These are phyloP conservation scores for Aspergillus unguis DNA, from an alignment of 2,329 filamentous ascomycete species.

Conservation along the genomic window DNA sequence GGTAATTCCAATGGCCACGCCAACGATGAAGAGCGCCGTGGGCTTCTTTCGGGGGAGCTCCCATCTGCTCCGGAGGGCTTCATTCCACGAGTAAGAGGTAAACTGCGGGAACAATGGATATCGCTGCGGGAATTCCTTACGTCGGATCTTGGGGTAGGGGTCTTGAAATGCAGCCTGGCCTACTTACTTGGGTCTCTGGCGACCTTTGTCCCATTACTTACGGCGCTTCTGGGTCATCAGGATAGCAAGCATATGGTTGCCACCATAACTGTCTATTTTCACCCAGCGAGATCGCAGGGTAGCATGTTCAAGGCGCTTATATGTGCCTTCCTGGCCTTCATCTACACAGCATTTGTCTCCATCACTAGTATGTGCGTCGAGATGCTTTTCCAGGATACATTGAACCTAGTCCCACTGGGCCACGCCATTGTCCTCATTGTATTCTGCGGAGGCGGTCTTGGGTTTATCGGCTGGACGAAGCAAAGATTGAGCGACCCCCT, in stretches of 20 bases:
- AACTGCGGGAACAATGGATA: constrained; percentile 36
- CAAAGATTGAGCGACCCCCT: constrained; percentile 73
- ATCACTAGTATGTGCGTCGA: constrained; percentile 86
- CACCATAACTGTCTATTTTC: constrained; percentile 92
- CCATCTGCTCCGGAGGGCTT: constrained; percentile 14
- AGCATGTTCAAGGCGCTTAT: constrained; percentile 85
- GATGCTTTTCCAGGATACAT: constrained; percentile 67
- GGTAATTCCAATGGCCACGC: constrained; percentile 24
- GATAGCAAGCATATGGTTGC: constrained; percentile 94
- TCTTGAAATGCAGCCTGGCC: constrained; percentile 87
- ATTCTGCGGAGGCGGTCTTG: constrained; percentile 81
- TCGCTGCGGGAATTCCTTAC: constrained; percentile 58
- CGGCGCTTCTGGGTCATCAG: constrained; percentile 71
- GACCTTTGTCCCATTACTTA: constrained; percentile 74
- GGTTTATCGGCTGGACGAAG: constrained; percentile 85
- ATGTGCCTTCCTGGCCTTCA: constrained; percentile 71
- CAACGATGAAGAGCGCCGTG: constrained; percentile 37
- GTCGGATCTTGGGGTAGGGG: constrained; percentile 71
- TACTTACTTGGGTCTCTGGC: constrained; percentile 83
- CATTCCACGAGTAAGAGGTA: constrained; percentile 19
- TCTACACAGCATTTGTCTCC: constrained; percentile 72
- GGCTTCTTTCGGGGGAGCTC: constrained; percentile 30
- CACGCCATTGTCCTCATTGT: constrained; percentile 76
- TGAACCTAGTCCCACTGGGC: constrained; percentile 66
- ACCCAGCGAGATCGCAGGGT: constrained; percentile 79